phyloP scores from a whole-genome alignment of 108 stramenopile genomes.

The Seminavis robusta region DNA sequence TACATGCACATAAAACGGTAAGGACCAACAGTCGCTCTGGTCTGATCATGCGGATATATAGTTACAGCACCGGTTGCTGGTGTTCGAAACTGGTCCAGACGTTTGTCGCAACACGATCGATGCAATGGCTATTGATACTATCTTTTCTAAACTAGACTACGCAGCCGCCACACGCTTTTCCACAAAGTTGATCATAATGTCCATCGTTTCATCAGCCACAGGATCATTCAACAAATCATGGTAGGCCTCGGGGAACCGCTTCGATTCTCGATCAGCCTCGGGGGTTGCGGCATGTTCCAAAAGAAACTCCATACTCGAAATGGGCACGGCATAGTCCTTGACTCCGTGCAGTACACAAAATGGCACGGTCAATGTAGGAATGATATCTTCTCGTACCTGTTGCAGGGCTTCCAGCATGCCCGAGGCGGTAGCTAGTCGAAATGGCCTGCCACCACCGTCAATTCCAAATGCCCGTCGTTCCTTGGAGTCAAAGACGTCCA shows the following conservation, averaged over 20 bases:
- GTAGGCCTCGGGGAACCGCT: conserved; percentile 14
- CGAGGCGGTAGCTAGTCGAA: conserved; percentile 34
- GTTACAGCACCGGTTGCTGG: no score
- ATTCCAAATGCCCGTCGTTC: conserved; percentile 12
- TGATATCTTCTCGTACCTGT: conserved; percentile 14
- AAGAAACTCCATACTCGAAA: conserved; percentile 22
- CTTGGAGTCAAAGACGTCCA: neutral
- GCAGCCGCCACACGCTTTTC: conserved; percentile 22
- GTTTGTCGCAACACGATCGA: no score
- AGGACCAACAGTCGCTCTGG: no score
- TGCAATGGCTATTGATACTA: no score
- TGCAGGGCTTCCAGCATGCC: conserved; percentile 22
- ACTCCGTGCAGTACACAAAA: conserved; percentile 40
- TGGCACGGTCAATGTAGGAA: conserved; percentile 22
- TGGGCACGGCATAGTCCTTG: conserved; percentile 29
- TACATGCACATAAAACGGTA: no score
- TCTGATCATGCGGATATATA: no score
- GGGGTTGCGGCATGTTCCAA: conserved; percentile 16
- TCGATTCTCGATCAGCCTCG: conserved; percentile 10
- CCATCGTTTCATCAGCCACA: conserved; percentile 27
- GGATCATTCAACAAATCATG: conserved; percentile 39
- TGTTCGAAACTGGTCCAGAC: no score
- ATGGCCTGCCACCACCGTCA: conserved; percentile 18
- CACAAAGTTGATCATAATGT: conserved; percentile 13
- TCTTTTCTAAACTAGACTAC: no score